A percentile compares a stretch with the other conserved stretches of the same genome.
These are phyloP conservation scores for Williopsis jadinii DNA, from an alignment of 1,139 yeast species.

Conservation along the genomic window DNA sequence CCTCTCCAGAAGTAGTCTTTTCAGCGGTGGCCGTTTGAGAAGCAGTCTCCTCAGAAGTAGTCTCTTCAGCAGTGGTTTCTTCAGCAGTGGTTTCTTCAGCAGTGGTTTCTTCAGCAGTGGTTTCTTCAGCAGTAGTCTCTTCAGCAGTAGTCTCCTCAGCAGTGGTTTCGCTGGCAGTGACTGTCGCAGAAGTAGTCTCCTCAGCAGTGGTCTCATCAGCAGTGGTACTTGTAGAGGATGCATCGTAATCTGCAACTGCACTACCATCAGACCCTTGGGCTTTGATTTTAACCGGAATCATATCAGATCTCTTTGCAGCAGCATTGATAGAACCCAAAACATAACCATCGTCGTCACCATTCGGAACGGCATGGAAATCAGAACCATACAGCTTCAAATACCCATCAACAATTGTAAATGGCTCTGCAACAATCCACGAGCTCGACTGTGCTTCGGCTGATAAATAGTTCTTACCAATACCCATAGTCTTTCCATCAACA, in stretches of 20 bases:
- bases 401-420: slow-evolving; percentile 6
- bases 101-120: too few species aligned
- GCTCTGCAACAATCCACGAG: slow-evolving; percentile 4
- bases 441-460: slow-evolving; percentile 1
- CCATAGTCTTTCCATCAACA: background rate
- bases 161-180: too few species aligned
- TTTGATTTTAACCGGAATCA: slow-evolving; percentile 5
- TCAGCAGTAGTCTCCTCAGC: too few species aligned
- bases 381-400: slow-evolving; percentile 6
- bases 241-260: background rate
- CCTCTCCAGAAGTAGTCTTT: too few species aligned
- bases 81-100: too few species aligned
- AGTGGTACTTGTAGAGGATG: background rate
- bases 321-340: slow-evolving; percentile 11
- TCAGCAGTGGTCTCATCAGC: too few species aligned
- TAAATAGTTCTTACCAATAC: slow-evolving; percentile 6
- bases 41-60: too few species aligned
- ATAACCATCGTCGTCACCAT: slow-evolving; percentile 4
- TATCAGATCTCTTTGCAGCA: slow-evolving; percentile 5
- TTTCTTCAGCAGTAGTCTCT: too few species aligned
- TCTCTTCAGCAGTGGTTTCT: too few species aligned
- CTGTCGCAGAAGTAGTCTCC: too few species aligned
- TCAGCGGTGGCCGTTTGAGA: too few species aligned
- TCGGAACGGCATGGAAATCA: slow-evolving; percentile 12
- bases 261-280: slow-evolving; percentile 5